Conservation (phyloP, 139 green algal species). For the Volvox africanus region DNA sequence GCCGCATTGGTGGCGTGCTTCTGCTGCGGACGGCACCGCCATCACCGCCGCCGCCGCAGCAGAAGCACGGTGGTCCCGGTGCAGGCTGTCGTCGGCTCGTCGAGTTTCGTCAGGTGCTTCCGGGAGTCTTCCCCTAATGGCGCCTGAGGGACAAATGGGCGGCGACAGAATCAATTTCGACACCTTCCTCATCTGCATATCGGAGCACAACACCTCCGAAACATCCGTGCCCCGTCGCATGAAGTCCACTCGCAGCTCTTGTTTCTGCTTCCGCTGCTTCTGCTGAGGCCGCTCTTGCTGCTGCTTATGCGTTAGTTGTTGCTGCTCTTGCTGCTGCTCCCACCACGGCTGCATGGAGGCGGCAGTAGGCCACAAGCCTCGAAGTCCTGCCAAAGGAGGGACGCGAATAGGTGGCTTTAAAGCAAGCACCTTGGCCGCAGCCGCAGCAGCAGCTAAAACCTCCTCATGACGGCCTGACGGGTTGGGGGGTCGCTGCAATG, state of each 20-base stretch:
- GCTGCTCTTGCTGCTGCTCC: background rate
- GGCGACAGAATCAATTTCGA: background rate
- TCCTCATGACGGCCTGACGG: background rate
- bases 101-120: background rate
- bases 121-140: background rate
- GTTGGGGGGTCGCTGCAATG: too few relatives aligned
- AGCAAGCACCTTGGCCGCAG: background rate
- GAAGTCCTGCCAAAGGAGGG: background rate
- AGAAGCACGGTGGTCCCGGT: too few relatives aligned
- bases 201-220: too few relatives aligned
- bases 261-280: too few relatives aligned
- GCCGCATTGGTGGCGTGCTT: background rate
- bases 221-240: too few relatives aligned
- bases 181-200: too few relatives aligned
- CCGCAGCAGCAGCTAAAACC: too few relatives aligned
- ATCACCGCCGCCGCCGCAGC: background rate
- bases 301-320: background rate
- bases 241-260: too few relatives aligned
- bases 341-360: too few relatives aligned
- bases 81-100: background rate
- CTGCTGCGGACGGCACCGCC: background rate
- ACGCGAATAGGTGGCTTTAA: background rate
- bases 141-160: background rate
- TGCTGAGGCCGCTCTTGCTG: background rate
- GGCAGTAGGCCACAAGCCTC: too few relatives aligned